phyloP scores from a whole-genome alignment of 2,329 filamentous ascomycete genomes.

The Pseudocercospora crystallina region DNA sequence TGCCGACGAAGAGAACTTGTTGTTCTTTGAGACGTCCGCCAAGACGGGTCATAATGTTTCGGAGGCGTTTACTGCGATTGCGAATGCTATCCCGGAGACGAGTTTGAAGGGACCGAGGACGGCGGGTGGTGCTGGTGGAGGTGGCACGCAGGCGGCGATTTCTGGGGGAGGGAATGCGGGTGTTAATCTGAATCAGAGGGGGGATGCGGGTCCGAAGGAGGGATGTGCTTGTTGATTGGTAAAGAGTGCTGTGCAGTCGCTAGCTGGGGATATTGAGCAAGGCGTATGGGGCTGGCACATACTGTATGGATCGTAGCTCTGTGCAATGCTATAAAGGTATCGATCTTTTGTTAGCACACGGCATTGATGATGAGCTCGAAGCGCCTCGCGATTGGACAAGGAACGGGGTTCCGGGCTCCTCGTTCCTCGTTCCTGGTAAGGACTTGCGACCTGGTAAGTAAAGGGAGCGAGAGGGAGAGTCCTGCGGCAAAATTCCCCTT shows the following conservation, averaged over 20 bases:
- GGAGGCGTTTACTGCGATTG: conserved; percentile 96
- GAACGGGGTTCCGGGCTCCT: no score
- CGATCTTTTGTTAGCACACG: no score
- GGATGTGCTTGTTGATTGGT: conserved; percentile 78
- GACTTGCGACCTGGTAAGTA: no score
- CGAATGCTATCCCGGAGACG: conserved; percentile 95
- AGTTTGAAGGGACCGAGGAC: conserved; percentile 86
- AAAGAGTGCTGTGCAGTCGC: background rate
- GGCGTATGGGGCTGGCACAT: no score
- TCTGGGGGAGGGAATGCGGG: conserved; percentile 53
- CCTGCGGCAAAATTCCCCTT: no score
- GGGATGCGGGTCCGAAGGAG: conserved; percentile 75
- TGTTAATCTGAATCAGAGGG: conserved; percentile 75
- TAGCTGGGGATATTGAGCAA: no score
- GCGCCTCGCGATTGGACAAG: no score
- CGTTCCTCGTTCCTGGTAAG: no score
- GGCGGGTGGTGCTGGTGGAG: conserved; percentile 55
- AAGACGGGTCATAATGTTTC: conserved; percentile 94
- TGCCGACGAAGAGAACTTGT: conserved; percentile 86
- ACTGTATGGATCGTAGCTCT: no score
- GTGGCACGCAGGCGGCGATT: conserved; percentile 58
- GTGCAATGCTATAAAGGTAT: no score
- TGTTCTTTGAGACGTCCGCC: conserved; percentile 98
- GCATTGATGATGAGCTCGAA: no score
- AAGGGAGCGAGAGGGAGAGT: no score